Conservation (phyloP, 1,284 basidiomycete genomes). For the Abortiporus biennis region DNA sequence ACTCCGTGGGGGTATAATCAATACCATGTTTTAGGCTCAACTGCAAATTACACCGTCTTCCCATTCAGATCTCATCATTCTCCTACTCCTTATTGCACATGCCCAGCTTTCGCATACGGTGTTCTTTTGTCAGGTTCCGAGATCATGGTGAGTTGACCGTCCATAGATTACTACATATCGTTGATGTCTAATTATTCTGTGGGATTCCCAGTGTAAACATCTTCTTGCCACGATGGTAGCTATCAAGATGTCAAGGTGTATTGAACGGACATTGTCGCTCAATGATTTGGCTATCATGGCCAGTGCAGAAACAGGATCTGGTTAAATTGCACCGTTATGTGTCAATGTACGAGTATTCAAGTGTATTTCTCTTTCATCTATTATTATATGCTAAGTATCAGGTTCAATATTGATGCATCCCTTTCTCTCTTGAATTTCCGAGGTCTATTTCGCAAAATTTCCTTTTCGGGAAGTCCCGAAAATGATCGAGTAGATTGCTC, state of each 20-base stretch:
- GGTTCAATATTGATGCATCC: not conserved
- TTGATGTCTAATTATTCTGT: not conserved
- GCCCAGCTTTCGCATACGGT: constrained; percentile 62
- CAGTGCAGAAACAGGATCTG: too few species aligned
- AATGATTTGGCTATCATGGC: constrained; percentile 37
- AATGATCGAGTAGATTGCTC: too few species aligned
- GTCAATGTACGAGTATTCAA: constrained; percentile 15
- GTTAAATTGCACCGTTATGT: too few species aligned
- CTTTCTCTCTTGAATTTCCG: not conserved
- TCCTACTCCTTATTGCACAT: constrained; percentile 59
- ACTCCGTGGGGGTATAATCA: constrained; percentile 49
- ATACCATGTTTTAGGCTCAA: constrained; percentile 64
- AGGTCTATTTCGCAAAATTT: not conserved
- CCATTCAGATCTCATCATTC: constrained; percentile 37
- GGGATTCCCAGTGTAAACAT: constrained; percentile 61
- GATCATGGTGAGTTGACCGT: constrained; percentile 49
- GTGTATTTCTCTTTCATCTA: not conserved
- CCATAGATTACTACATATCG: not conserved
- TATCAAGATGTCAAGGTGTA: constrained; percentile 40
- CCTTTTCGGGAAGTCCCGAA: too few species aligned
- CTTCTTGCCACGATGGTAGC: constrained; percentile 61
- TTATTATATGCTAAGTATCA: not conserved
- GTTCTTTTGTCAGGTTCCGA: constrained; percentile 54
- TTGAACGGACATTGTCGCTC: constrained; percentile 38
- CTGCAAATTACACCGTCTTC: constrained; percentile 54